Percentiles rank a stretch among this genome's conserved stretches.
phyloP scores from a whole-genome alignment of 2,329 filamentous ascomycete genomes.

The Pestalotiopsis sp. region DNA sequence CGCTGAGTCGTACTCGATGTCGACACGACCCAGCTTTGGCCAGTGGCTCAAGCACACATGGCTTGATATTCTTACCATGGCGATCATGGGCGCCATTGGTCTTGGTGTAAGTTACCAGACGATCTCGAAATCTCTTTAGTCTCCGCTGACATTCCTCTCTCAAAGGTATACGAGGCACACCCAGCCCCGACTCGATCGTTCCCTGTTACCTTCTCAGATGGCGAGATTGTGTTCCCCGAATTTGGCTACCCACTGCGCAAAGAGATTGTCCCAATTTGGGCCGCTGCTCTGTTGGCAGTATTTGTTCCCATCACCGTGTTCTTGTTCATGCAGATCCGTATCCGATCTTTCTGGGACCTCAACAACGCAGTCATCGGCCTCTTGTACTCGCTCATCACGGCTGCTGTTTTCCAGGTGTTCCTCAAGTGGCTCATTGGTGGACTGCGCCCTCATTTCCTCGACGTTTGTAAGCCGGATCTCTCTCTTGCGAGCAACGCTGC shows the following conservation, averaged over 20 bases:
- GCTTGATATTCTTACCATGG: slow-evolving; percentile 71
- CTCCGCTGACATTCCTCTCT: slow-evolving; percentile 1
- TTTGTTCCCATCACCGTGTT: slow-evolving; percentile 69
- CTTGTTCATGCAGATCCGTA: slow-evolving; percentile 66
- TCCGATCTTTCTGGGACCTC: slow-evolving; percentile 70
- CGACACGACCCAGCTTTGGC: slow-evolving; percentile 61
- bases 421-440: slow-evolving; percentile 77
- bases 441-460: slow-evolving; percentile 72
- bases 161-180: slow-evolving; percentile 62
- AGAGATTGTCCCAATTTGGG: slow-evolving; percentile 73
- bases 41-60: slow-evolving; percentile 71
- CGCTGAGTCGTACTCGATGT: slow-evolving; percentile 43
- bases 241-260: slow-evolving; percentile 73
- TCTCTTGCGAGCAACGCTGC: slow-evolving; percentile 40
- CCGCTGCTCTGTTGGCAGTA: slow-evolving; percentile 66
- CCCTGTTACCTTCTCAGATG: slow-evolving; percentile 66
- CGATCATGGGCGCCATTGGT: slow-evolving; percentile 65
- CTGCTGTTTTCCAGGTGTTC: slow-evolving; percentile 77
- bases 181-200: slow-evolving; percentile 73
- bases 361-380: slow-evolving; percentile 74
- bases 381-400: slow-evolving; percentile 66
- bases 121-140: neutral
- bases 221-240: slow-evolving; percentile 70
- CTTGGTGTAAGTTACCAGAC: slow-evolving; percentile 57
- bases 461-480: slow-evolving; percentile 68